These are phyloP conservation scores for Corylus heterophylla DNA, from an alignment of 306 rosid species.

Conservation along the genomic window DNA sequence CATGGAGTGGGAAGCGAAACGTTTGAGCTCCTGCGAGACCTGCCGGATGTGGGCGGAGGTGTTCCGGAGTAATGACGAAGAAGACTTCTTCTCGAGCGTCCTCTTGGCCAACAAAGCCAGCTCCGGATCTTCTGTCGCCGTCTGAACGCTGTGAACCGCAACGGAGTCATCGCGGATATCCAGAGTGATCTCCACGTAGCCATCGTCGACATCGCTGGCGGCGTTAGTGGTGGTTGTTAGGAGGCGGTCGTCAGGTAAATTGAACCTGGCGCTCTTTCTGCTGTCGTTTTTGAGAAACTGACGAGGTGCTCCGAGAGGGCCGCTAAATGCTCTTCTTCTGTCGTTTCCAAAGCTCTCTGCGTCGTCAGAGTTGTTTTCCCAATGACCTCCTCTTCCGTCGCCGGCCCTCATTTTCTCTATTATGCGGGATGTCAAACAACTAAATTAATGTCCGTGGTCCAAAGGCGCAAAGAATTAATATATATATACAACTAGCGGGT, in stretches of 20 bases:
- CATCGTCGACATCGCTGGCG: slow-evolving; percentile 23
- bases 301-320: slow-evolving; percentile 27
- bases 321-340: slow-evolving; percentile 33
- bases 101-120: slow-evolving; percentile 44
- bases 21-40: slow-evolving; percentile 61
- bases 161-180: slow-evolving; percentile 58
- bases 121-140: slow-evolving; percentile 44
- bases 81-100: slow-evolving; percentile 40
- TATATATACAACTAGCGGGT: neutral
- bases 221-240: neutral
- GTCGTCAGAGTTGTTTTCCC: slow-evolving; percentile 19
- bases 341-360: slow-evolving; percentile 9
- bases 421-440: neutral
- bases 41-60: slow-evolving; percentile 43
- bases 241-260: neutral
- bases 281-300: neutral
- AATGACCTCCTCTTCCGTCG: slow-evolving; percentile 1
- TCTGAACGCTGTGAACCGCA: slow-evolving; percentile 62
- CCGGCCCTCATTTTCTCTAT: neutral
- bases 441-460: neutral
- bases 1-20: slow-evolving; percentile 40
- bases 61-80: slow-evolving; percentile 44
- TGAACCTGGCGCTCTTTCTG: slow-evolving; percentile 21
- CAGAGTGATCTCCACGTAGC: slow-evolving; percentile 55
- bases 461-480: neutral